phyloP scores from a whole-genome alignment of 768 basidiomycete genomes.

The Stropharia rugosoannulata region DNA sequence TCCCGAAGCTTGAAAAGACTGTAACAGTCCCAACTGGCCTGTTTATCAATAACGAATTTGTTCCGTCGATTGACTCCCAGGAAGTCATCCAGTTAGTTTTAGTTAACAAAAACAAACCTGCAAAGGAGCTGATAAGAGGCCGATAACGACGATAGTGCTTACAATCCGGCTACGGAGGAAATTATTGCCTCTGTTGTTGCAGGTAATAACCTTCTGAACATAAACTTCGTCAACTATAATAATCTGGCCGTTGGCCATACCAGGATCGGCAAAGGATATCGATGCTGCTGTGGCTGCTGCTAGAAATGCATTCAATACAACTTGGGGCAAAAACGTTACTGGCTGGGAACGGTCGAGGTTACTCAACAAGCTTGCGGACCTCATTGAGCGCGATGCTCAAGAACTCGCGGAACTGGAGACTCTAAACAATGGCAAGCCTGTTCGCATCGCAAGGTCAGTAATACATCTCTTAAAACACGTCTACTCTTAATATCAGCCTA shows the following conservation, averaged over 20 bases:
- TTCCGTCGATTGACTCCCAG: constrained; percentile 66
- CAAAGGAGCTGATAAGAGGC: constrained; percentile 19
- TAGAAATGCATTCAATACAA: constrained; percentile 76
- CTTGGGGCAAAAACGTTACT: constrained; percentile 90
- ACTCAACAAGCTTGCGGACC: constrained; percentile 83
- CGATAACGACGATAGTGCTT: constrained; percentile 42
- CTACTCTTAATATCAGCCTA: neutral
- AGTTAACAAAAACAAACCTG: neutral
- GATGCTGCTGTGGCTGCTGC: constrained; percentile 84
- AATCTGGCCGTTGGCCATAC: neutral
- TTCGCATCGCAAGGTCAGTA: constrained; percentile 44
- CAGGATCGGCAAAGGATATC: constrained; percentile 74
- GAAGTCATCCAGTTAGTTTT: constrained; percentile 61
- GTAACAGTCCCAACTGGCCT: constrained; percentile 76
- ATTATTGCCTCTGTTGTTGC: constrained; percentile 66
- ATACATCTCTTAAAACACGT: neutral
- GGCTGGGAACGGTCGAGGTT: constrained; percentile 79
- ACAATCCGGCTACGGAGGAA: constrained; percentile 84
- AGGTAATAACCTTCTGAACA: constrained; percentile 31
- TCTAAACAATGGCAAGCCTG: constrained; percentile 92
- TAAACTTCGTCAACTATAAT: neutral
- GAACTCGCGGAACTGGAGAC: constrained; percentile 82
- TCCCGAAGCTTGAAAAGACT: constrained; percentile 44
- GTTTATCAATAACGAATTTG: constrained; percentile 91
- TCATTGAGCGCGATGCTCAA: constrained; percentile 84